Conservation (phyloP, 768 basidiomycete genomes). For the Tulasnella sp. region DNA sequence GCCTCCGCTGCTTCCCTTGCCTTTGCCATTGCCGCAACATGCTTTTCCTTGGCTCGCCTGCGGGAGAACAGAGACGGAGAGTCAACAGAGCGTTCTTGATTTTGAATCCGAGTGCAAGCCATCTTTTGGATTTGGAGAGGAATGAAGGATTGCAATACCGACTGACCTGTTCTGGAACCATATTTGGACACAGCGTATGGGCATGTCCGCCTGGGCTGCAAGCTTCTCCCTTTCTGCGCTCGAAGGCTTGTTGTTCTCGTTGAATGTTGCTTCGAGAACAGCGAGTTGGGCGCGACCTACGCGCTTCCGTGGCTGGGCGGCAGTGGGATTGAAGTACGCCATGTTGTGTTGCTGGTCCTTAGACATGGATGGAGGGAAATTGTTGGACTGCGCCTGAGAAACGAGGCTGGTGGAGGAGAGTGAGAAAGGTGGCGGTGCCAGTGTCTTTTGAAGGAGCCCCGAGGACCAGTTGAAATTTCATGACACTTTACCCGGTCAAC, state of each 20-base stretch:
- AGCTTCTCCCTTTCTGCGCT: conserved; percentile 65
- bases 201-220: conserved; percentile 82
- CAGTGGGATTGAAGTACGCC: conserved; percentile 67
- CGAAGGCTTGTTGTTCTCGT: conserved; percentile 87
- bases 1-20: conserved; percentile 6
- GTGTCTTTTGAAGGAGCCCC: background rate
- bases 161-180: conserved; percentile 80
- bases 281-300: conserved; percentile 85
- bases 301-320: conserved; percentile 90
- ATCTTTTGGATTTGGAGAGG: conserved; percentile 18
- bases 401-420: background rate
- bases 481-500: too few relatives aligned
- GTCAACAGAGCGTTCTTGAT: background rate
- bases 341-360: conserved; percentile 2
- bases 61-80: background rate
- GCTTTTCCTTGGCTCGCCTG: conserved; percentile 84
- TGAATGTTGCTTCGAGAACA: conserved; percentile 83
- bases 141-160: conserved; percentile 23
- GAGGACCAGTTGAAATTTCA: too few relatives aligned
- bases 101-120: conserved; percentile 18
- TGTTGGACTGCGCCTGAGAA: background rate
- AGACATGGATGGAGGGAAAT: background rate
- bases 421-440: background rate
- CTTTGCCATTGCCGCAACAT: conserved; percentile 49
- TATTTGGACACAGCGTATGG: conserved; percentile 91